Conservation (phyloP, 352 stramenopile genomes). For the Globisporangium nagaii region DNA sequence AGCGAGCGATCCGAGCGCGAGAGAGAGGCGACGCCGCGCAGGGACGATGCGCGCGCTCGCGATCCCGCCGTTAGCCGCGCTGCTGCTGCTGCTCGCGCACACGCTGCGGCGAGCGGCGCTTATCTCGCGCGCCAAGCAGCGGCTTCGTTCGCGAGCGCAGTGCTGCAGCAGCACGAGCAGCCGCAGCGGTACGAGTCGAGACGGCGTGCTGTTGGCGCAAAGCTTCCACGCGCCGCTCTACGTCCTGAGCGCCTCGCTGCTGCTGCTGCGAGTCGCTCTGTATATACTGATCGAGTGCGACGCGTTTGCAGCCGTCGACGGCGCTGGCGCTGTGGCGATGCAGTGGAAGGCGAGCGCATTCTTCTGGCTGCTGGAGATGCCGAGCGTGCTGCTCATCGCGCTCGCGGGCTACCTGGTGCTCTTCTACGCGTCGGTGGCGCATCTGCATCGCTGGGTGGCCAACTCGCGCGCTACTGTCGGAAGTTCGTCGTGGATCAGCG, state of each 20-base stretch:
- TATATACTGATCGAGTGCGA: conserved; percentile 5
- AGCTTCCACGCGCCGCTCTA: conserved; percentile 27
- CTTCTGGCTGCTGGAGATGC: conserved; percentile 33
- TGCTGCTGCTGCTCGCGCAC: background rate
- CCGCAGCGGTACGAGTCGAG: no score
- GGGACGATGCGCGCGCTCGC: background rate
- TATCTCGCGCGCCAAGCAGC: background rate
- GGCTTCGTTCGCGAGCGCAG: background rate
- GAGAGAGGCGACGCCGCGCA: no score
- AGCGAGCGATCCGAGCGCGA: no score
- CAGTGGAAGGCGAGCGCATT: conserved; percentile 1
- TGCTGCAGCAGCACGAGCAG: background rate
- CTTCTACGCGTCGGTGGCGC: conserved; percentile 19
- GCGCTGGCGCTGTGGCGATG: background rate
- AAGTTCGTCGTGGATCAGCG: background rate
- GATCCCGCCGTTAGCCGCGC: background rate
- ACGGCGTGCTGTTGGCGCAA: conserved; percentile 15
- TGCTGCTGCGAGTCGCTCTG: conserved; percentile 21
- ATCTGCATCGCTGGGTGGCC: conserved; percentile 15
- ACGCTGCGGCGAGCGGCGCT: background rate
- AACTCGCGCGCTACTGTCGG: no score
- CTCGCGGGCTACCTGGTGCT: conserved; percentile 31
- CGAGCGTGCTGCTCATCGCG: conserved; percentile 16
- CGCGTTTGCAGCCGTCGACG: background rate
- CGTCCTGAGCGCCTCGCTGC: conserved; percentile 10